Percentiles rank a stretch among this genome's conserved stretches.
Conservation (phyloP, 208 protist species). For the Tritrichomonas musculus region DNA sequence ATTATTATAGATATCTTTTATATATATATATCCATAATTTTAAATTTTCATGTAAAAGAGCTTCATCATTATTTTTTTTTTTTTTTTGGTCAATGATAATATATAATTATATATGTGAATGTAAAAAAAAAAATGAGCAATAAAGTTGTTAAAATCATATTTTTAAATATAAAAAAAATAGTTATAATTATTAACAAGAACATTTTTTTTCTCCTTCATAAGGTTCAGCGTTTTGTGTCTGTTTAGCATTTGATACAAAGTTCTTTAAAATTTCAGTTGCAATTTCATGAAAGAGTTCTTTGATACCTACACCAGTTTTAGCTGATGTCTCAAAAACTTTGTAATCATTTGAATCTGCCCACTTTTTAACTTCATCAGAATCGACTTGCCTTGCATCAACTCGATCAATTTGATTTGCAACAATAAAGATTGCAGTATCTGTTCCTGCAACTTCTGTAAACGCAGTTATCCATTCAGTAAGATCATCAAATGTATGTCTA, state of each 20-base stretch:
- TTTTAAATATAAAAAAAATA: too few species aligned
- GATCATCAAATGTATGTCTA: background rate
- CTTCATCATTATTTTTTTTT: too few species aligned
- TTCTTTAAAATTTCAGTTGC: background rate
- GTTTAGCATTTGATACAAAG: background rate
- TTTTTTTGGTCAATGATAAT: too few species aligned
- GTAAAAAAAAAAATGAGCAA: too few species aligned
- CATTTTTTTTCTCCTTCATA: too few species aligned
- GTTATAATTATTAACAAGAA: too few species aligned
- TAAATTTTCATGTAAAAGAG: too few species aligned
- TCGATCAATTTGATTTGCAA: background rate
- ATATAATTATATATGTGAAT: too few species aligned
- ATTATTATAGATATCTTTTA: too few species aligned
- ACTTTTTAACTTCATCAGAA: background rate
- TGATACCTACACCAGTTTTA: background rate
- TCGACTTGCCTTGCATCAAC: background rate
- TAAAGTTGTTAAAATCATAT: too few species aligned
- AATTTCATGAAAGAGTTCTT: background rate
- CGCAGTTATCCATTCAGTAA: background rate
- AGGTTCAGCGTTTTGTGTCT: too few species aligned
- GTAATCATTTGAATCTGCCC: background rate
- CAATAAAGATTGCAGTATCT: background rate
- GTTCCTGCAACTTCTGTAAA: background rate
- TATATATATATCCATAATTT: too few species aligned
- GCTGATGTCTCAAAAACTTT: background rate